A percentile compares a stretch with the other conserved stretches of the same genome.
Evolutionary conservation across 1,284 basidiomycete genomes (phyloP).

Genomic region (Malassezia japonica): DNA sequence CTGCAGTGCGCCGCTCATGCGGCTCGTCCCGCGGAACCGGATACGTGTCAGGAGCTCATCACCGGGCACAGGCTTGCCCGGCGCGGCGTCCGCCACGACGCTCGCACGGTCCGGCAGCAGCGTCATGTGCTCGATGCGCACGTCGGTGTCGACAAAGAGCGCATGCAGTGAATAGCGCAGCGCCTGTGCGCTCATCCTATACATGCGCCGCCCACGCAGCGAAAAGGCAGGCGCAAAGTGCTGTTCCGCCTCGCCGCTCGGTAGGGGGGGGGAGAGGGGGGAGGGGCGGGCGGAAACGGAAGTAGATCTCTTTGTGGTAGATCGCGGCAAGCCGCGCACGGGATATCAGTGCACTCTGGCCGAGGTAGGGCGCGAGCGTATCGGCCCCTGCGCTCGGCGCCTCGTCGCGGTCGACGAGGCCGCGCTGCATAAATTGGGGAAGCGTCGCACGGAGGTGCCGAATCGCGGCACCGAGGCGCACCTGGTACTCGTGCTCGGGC

Average conservation of each 20-base stretch:
- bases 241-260: not conserved
- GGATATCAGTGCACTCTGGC: not conserved
- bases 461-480: conserved; percentile 13
- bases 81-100: not conserved
- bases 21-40: conserved; percentile 31
- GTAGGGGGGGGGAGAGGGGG: not conserved
- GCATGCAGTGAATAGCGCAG: conserved; percentile 10
- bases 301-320: conserved; percentile 12
- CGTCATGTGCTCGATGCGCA: conserved; percentile 5
- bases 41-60: conserved; percentile 32
- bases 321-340: not conserved
- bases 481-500: conserved; percentile 17
- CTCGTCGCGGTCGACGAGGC: conserved; percentile 4
- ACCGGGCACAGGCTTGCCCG: not conserved
- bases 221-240: conserved; percentile 10
- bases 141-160: not conserved
- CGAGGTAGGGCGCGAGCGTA: not conserved
- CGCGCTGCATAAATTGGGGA: conserved; percentile 13
- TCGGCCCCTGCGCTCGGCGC: not conserved
- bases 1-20: conserved; percentile 29
- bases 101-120: not conserved
- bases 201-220: conserved; percentile 7
- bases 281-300: conserved; percentile 4
- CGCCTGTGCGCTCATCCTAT: conserved; percentile 7
- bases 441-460: conserved; percentile 13